phyloP scores from a whole-genome alignment of 805 yeast genomes.

The Diddensiella transvaalensis region DNA sequence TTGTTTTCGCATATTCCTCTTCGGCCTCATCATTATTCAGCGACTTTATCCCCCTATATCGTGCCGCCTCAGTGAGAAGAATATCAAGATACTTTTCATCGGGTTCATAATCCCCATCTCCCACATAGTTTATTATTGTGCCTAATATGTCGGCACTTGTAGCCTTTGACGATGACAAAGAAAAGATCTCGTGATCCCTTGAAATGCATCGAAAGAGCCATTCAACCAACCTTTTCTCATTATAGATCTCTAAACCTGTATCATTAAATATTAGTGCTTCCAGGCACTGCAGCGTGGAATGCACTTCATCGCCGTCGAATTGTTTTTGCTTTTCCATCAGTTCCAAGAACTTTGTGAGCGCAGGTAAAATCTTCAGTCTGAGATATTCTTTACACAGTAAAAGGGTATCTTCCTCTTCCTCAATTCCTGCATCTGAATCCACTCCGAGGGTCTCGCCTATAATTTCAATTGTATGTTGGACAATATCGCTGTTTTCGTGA shows the following conservation, averaged over 20 bases:
- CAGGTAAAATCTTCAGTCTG: not conserved
- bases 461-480: slow-evolving; percentile 9
- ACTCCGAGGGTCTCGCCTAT: slow-evolving; percentile 16
- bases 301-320: not conserved
- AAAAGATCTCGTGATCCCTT: not conserved
- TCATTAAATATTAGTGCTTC: not conserved
- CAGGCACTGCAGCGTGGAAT: not conserved
- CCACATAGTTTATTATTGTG: not conserved
- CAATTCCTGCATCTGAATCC: slow-evolving; percentile 2
- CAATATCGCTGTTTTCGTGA: slow-evolving; percentile 24
- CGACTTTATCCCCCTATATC: slow-evolving; percentile 6
- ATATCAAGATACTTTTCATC: not conserved
- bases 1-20: slow-evolving; percentile 16
- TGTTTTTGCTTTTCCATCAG: not conserved
- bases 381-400: not conserved
- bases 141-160: not conserved
- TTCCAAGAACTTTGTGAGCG: not conserved
- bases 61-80: slow-evolving; percentile 8
- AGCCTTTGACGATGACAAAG: not conserved
- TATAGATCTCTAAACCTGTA: not conserved
- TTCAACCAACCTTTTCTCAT: not conserved
- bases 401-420: slow-evolving; percentile 1
- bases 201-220: slow-evolving; percentile 1
- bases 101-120: not conserved
- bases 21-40: slow-evolving; percentile 12